phyloP scores from a whole-genome alignment of 208 protist genomes.

The Crithidia bombi region DNA sequence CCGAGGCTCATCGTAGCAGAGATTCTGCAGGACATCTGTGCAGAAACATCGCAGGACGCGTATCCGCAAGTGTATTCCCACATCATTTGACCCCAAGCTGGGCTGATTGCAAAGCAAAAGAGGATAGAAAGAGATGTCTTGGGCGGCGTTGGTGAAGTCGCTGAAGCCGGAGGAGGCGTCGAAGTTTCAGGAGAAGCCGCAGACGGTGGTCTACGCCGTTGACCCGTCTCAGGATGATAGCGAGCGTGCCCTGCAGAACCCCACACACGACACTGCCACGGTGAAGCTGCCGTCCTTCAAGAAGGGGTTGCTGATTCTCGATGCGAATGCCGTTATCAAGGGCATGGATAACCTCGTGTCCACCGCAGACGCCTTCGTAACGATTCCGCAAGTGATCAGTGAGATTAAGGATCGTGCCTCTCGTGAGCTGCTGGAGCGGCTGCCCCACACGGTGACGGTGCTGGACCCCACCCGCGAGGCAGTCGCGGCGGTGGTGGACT shows the following conservation, averaged over 20 bases:
- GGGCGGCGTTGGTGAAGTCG: conserved; percentile 59
- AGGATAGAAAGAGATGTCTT: conserved; percentile 64
- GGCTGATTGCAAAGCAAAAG: no score
- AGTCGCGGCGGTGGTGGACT: conserved; percentile 58
- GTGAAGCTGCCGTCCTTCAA: conserved; percentile 57
- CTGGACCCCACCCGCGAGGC: conserved; percentile 72
- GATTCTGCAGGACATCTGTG: no score
- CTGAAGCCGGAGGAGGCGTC: conserved; percentile 43
- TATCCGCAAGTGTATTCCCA: no score
- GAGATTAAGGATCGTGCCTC: conserved; percentile 83
- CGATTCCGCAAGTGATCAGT: conserved; percentile 80
- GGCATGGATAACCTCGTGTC: conserved; percentile 72
- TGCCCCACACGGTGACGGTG: conserved; percentile 71
- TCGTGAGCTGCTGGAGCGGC: conserved; percentile 66
- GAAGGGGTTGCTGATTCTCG: conserved; percentile 82
- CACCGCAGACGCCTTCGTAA: conserved; percentile 81
- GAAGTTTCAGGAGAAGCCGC: conserved; percentile 31
- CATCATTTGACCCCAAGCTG: no score
- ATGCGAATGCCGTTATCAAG: conserved; percentile 91
- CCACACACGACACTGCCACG: conserved; percentile 33
- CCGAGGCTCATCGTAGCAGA: no score
- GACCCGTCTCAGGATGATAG: conserved; percentile 28
- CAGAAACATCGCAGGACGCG: no score
- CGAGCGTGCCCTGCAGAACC: conserved; percentile 39
- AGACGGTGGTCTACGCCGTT: conserved; percentile 39